These are phyloP conservation scores for Cercospora beticola DNA, from an alignment of 2,329 filamentous ascomycete genomes.

Conservation along the genomic window DNA sequence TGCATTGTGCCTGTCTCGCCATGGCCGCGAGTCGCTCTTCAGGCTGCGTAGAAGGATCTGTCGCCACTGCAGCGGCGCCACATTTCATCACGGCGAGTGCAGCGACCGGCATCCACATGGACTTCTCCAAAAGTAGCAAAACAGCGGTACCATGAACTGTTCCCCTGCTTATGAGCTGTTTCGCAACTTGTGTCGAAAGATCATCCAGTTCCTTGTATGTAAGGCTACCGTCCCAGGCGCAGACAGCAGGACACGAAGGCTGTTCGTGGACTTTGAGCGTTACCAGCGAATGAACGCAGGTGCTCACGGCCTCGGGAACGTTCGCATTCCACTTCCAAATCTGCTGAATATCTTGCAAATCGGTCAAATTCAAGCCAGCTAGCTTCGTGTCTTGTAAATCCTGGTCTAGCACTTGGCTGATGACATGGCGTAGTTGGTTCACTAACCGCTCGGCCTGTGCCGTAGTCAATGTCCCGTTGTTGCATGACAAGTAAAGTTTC, in stretches of 20 bases:
- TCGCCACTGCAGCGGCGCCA: background rate
- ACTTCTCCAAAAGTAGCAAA: background rate
- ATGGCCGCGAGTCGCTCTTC: background rate
- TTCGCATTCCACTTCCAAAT: background rate
- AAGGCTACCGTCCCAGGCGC: background rate
- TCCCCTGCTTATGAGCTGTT: background rate
- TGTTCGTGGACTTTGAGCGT: background rate
- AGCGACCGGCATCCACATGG: background rate
- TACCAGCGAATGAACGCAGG: background rate
- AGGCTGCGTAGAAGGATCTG: background rate
- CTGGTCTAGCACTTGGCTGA: background rate
- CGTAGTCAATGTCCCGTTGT: background rate
- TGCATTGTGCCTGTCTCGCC: background rate
- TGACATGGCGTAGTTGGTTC: background rate
- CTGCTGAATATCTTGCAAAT: background rate
- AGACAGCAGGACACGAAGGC: background rate
- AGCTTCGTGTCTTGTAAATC: background rate
- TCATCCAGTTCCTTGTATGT: background rate
- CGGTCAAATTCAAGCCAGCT: background rate
- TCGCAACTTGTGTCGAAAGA: background rate
- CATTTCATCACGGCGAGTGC: background rate
- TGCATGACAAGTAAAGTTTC: background rate
- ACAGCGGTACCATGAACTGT: background rate
- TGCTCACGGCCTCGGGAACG: background rate
- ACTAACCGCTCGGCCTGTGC: background rate